These are phyloP conservation scores for Solanum ahanhuiri DNA, from an alignment of 257 asterid species.

Conservation along the genomic window DNA sequence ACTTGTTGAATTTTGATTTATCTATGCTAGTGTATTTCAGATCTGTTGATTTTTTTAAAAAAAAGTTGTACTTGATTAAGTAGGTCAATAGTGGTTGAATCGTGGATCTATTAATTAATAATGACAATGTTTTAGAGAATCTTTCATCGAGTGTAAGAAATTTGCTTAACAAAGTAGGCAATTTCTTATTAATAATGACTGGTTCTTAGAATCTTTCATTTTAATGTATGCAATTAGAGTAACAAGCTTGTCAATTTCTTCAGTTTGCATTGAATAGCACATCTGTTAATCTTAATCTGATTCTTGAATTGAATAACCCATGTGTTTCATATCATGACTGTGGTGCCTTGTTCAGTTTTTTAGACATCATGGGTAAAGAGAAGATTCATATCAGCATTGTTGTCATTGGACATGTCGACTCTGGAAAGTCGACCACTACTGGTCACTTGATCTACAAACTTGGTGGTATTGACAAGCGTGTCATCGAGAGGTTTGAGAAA, in stretches of 20 bases:
- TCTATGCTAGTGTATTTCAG: background rate
- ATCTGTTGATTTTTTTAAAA: background rate
- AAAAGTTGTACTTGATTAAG: background rate
- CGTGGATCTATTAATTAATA: background rate
- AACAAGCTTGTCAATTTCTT: background rate
- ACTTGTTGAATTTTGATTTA: background rate
- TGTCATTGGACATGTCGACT: constrained; percentile 66
- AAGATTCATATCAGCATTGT: constrained; percentile 51
- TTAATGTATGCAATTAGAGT: background rate
- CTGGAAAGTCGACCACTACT: constrained; percentile 66
- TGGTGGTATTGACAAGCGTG: constrained; percentile 65
- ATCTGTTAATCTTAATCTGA: background rate
- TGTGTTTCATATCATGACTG: background rate
- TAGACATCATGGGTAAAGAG: constrained; percentile 45
- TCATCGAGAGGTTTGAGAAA: constrained; percentile 52
- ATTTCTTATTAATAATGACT: background rate
- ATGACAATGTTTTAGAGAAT: background rate
- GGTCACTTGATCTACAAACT: constrained; percentile 67
- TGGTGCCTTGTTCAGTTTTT: background rate
- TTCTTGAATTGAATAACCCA: background rate
- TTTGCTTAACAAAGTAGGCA: background rate
- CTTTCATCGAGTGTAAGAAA: background rate
- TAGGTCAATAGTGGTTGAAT: background rate
- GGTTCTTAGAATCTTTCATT: background rate
- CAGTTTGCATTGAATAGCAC: background rate